Evolutionary conservation across 148 eudicot species (phyloP).

Genomic region (Fagopyrum esculentum): DNA sequence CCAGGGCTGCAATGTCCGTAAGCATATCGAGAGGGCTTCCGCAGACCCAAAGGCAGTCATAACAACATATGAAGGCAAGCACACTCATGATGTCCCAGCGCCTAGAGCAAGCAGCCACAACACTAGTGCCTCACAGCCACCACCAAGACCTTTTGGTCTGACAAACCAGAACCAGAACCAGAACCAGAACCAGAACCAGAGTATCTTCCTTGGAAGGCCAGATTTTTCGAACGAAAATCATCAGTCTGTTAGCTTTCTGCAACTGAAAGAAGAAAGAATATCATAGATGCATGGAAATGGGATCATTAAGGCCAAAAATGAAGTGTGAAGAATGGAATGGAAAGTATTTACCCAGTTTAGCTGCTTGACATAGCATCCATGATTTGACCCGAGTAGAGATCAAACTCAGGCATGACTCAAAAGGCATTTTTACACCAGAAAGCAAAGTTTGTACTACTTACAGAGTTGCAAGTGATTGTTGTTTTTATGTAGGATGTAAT

Average conservation of each 20-base stretch:
- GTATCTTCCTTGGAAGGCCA: neutral
- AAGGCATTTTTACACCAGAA: neutral
- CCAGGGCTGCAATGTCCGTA: constrained; percentile 74
- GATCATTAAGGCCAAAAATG: neutral
- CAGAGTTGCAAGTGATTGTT: neutral
- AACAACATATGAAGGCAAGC: constrained; percentile 88
- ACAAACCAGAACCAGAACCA: neutral
- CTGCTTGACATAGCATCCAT: neutral
- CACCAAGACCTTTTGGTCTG: constrained; percentile 20
- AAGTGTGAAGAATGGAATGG: neutral
- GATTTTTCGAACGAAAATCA: constrained; percentile 5
- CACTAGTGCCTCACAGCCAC: constrained; percentile 27
- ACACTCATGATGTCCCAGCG: constrained; percentile 72
- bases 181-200: neutral
- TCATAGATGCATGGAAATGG: neutral
- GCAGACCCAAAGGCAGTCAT: constrained; percentile 76
- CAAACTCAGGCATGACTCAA: neutral
- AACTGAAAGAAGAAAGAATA: constrained; percentile 15
- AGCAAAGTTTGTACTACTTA: neutral
- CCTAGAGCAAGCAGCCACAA: constrained; percentile 75
- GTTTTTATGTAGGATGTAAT: constrained; percentile 7
- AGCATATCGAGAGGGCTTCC: constrained; percentile 84
- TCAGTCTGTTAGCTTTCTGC: constrained; percentile 7
- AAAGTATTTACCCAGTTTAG: neutral
- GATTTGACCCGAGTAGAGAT: neutral